Evolutionary conservation across 495 filamentous ascomycete genomes (phyloP).

Genomic region (Tuber calosporum): DNA sequence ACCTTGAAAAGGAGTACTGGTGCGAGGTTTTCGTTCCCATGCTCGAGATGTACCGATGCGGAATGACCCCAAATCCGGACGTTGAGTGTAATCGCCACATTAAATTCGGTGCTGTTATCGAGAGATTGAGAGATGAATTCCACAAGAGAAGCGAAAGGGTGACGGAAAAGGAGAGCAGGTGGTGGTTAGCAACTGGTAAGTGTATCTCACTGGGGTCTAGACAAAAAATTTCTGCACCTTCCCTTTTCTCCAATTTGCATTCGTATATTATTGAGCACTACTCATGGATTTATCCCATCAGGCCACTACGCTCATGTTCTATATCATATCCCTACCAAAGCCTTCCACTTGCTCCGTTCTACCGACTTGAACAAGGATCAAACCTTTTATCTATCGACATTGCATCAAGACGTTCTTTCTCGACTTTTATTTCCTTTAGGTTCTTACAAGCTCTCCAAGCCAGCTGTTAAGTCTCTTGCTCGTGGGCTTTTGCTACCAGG

Average conservation of each 20-base stretch:
- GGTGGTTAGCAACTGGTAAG: conserved; percentile 41
- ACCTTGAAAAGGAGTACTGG: conserved; percentile 42
- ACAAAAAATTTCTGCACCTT: conserved; percentile 1
- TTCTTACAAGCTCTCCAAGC: conserved; percentile 28
- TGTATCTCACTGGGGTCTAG: not conserved
- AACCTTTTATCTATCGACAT: conserved; percentile 40
- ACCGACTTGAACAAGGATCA: conserved; percentile 39
- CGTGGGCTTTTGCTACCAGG: conserved; percentile 31
- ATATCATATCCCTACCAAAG: conserved; percentile 26
- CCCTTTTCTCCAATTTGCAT: not conserved
- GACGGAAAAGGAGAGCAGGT: conserved; percentile 11
- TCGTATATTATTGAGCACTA: not conserved
- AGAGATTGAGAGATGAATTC: conserved; percentile 27
- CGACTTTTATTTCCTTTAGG: conserved; percentile 38
- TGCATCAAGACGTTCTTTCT: conserved; percentile 17
- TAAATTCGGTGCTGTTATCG: conserved; percentile 36
- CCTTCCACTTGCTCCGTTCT: conserved; percentile 31
- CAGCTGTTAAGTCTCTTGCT: conserved; percentile 31
- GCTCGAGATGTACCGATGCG: conserved; percentile 31
- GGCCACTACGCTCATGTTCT: conserved; percentile 30
- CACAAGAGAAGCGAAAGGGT: not conserved
- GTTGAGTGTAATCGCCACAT: conserved; percentile 39
- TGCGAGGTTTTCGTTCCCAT: conserved; percentile 39
- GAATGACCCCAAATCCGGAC: conserved; percentile 39
- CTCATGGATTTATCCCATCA: conserved; percentile 10